Evolutionary conservation across 2,329 filamentous ascomycete species (phyloP), one percentile per base, ranked within the genome.

Genomic region (Colletotrichum sp.): DNA sequence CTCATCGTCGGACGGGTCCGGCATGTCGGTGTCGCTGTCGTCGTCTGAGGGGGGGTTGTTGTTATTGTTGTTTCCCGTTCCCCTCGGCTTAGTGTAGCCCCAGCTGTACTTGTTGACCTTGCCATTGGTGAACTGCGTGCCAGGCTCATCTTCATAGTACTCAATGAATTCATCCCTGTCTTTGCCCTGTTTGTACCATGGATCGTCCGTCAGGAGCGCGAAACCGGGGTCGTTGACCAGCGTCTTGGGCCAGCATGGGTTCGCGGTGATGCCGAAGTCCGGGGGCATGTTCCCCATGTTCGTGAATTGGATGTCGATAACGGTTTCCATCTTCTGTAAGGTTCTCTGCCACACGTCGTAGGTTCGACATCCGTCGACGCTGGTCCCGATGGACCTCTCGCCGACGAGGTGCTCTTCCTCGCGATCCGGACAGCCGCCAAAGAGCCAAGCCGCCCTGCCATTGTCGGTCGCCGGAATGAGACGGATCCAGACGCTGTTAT

Each of bases 201-300:
- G 66, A 27, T 78, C 76, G 38, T 72, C 74, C 11, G 55, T 69
- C 15, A 78, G 55, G 7, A 79, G 74, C 7, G 72, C 75, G 31
- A 77, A 79, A 15, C 75, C 77, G 0, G 76, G 76, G 51, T 79
- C 78, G 9, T 64, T n/a, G 8, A 73, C 69, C 27, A 76, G 73
- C 2, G 27, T 43, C 15, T 13, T 66, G 18, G 77, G 76, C 72
- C 72, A 78, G 75, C 78, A 78, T 9, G 73, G 70, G 69, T 78
- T 79, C 24, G 67, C 72, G 29, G 43, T 13, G 58, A 78, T 69
- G 18, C 77, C 76, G 11, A n/a, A 51, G 58, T 78, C 69, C 43
- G 78, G 70, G 18, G 54, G 15, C 12, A 61, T 29, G 47, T 54
- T 31, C 5, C 36, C 34, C 66, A 73, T 70, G 38, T 63, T 66